Evolutionary conservation across 169 alveolate genomes (phyloP).

Genomic region (Cystoisospora suis): DNA sequence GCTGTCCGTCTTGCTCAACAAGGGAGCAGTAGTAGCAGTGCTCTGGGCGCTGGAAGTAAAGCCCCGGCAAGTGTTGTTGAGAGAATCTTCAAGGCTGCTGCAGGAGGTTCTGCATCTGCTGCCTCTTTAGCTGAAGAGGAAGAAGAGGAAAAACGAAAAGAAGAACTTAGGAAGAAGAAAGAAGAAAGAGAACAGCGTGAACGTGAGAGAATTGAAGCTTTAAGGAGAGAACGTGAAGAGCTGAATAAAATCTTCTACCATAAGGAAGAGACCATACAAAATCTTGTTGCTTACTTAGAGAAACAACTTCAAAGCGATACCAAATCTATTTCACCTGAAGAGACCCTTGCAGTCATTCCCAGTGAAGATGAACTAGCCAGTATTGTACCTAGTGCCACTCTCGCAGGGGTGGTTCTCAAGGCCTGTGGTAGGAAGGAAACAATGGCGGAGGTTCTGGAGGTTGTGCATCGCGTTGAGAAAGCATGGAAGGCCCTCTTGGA

Average conservation of each 20-base stretch:
- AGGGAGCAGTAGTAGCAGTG: background rate
- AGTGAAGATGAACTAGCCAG: background rate
- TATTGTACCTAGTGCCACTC: constrained; percentile 1
- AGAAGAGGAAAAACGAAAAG: background rate
- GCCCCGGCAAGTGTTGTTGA: background rate
- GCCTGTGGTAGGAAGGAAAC: background rate
- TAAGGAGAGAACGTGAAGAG: background rate
- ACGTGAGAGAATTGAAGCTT: background rate
- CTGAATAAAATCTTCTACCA: background rate
- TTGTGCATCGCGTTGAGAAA: background rate
- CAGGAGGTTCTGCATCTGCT: background rate
- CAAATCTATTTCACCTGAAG: background rate
- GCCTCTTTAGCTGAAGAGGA: background rate
- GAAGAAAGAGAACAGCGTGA: background rate
- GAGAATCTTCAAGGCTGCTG: constrained; percentile 12
- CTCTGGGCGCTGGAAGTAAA: background rate
- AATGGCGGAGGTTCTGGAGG: constrained; percentile 14
- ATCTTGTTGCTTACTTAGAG: background rate
- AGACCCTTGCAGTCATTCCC: background rate
- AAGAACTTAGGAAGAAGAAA: constrained; percentile 9
- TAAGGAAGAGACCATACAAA: background rate
- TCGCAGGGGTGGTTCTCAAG: background rate
- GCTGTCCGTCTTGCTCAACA: background rate
- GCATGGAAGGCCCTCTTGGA: constrained; percentile 23
- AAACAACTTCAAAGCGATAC: background rate